phyloP scores from a whole-genome alignment of 2,329 filamentous ascomycete species.

The Exophiala sp. region DNA sequence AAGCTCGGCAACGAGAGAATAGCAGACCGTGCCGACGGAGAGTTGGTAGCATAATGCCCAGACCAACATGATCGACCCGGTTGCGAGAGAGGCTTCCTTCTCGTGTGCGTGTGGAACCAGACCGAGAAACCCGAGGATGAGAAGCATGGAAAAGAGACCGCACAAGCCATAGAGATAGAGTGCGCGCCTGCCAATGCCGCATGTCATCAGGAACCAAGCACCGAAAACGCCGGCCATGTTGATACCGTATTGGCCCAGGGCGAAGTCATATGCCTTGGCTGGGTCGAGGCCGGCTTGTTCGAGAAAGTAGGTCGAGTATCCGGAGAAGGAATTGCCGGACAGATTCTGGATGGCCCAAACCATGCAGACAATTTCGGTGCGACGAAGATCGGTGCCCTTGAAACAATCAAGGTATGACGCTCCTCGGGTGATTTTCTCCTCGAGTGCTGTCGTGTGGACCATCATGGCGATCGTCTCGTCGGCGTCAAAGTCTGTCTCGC shows the following conservation, averaged over 20 bases:
- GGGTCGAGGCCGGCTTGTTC: constrained; percentile 39
- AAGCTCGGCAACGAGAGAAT: constrained; percentile 81
- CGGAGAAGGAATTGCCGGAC: constrained; percentile 61
- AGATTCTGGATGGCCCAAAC: constrained; percentile 65
- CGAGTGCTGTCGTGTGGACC: constrained; percentile 80
- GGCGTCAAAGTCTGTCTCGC: constrained; percentile 69
- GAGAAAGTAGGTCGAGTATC: constrained; percentile 54
- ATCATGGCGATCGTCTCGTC: constrained; percentile 90
- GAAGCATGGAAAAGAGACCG: constrained; percentile 69
- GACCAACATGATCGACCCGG: constrained; percentile 77
- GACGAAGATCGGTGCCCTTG: constrained; percentile 69
- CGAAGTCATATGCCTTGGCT: constrained; percentile 39
- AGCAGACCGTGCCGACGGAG: constrained; percentile 84
- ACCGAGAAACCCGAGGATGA: constrained; percentile 80
- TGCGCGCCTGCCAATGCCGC: constrained; percentile 69
- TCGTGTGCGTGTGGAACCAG: constrained; percentile 62
- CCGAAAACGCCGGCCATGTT: constrained; percentile 68
- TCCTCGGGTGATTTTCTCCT: constrained; percentile 68
- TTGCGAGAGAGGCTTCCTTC: constrained; percentile 65
- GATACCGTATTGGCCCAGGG: constrained; percentile 40
- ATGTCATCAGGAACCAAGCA: constrained; percentile 74
- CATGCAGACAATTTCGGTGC: constrained; percentile 70
- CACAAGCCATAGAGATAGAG: constrained; percentile 75
- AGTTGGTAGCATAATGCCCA: constrained; percentile 84
- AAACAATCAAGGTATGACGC: constrained; percentile 81